Conservation (phyloP, 129 eudicot genomes). For the Glebionis coronaria region DNA sequence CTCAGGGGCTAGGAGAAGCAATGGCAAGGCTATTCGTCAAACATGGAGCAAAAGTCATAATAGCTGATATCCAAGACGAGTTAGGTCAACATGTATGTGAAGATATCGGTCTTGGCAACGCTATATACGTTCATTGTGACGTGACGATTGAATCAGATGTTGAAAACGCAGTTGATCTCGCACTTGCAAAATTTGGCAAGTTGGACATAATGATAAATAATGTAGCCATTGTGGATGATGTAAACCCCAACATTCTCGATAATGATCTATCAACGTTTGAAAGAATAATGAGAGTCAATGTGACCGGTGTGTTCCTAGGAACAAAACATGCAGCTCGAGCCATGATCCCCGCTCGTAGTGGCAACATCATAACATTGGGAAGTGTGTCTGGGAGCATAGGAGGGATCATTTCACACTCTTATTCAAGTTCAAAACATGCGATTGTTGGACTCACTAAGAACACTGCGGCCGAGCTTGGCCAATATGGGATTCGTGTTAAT, state of each 20-base stretch:
- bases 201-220: conserved; percentile 19
- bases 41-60: conserved; percentile 1
- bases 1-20: conserved; percentile 13
- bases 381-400: conserved; percentile 20
- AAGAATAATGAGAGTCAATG: conserved; percentile 22
- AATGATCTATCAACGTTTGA: conserved; percentile 17
- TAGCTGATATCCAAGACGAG: conserved; percentile 22
- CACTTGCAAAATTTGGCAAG: conserved; percentile 15
- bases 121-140: conserved; percentile 20
- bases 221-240: conserved; percentile 14
- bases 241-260: conserved; percentile 7
- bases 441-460: conserved; percentile 33
- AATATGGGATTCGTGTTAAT: conserved; percentile 32
- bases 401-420: conserved; percentile 24
- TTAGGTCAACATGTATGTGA: conserved; percentile 6
- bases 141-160: conserved; percentile 27
- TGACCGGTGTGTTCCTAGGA: conserved; percentile 32
- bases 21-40: conserved; percentile 1
- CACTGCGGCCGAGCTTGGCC: conserved; percentile 29
- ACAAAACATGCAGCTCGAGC: conserved; percentile 46
- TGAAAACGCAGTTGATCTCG: conserved; percentile 8
- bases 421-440: conserved; percentile 30
- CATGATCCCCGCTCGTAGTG: conserved; percentile 38
- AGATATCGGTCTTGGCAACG: not conserved
- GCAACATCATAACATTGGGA: conserved; percentile 29